A percentile compares a stretch with the other conserved stretches of the same genome.
phyloP scores from a whole-genome alignment of 1,284 basidiomycete genomes.

The Pisolithus thermaeus region DNA sequence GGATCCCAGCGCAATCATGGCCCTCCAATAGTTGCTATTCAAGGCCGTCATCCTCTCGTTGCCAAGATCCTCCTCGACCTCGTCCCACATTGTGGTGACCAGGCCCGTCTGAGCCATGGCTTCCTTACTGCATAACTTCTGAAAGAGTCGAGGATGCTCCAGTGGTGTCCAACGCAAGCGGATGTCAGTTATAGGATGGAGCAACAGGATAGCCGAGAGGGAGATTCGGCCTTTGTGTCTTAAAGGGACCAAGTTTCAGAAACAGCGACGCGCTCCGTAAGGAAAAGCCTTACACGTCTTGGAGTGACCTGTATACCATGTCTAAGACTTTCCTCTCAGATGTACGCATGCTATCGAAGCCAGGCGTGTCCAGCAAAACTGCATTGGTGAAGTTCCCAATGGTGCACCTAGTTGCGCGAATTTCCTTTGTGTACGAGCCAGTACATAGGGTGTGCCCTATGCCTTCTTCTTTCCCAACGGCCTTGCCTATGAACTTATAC shows the following conservation, averaged over 20 bases:
- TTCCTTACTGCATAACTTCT: neutral
- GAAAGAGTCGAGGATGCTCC: neutral
- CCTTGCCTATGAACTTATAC: neutral
- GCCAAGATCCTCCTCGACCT: slow-evolving; percentile 6
- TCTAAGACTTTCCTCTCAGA: neutral
- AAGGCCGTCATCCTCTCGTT: slow-evolving; percentile 9
- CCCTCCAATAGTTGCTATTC: slow-evolving; percentile 5
- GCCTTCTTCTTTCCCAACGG: neutral
- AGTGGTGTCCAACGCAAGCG: neutral
- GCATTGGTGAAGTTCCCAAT: neutral
- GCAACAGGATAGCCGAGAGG: neutral
- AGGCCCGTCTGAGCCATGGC: neutral
- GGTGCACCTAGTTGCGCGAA: neutral
- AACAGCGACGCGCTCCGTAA: too few species aligned
- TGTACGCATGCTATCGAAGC: neutral
- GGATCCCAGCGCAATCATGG: slow-evolving; percentile 9
- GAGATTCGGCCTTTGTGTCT: neutral
- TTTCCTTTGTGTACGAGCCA: neutral
- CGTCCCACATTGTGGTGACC: slow-evolving; percentile 14
- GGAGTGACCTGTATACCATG: neutral
- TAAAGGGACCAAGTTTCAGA: neutral
- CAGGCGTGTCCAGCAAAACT: neutral
- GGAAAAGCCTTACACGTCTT: neutral
- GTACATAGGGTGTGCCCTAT: neutral
- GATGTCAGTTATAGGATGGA: neutral